Conservation (phyloP, 176 grass and related monocot species). For the Musa itinerans region DNA sequence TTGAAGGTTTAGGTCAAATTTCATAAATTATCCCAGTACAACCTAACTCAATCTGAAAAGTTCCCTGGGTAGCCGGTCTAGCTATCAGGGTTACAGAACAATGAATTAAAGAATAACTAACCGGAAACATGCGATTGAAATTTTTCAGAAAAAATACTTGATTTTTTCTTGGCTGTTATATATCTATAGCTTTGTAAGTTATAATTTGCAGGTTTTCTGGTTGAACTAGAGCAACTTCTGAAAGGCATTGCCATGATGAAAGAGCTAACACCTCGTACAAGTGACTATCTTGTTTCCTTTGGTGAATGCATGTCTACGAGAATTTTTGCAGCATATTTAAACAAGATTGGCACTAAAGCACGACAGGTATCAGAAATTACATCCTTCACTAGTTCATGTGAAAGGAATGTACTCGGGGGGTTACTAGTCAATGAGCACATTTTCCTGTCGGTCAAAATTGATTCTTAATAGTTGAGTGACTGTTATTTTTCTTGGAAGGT, state of each 20-base stretch:
- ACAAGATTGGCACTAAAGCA: conserved; percentile 74
- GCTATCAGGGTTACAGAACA: no score
- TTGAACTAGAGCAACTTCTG: conserved; percentile 86
- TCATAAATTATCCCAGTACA: no score
- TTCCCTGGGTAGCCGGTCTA: no score
- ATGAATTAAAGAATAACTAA: no score
- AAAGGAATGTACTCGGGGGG: not conserved
- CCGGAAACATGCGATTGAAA: no score
- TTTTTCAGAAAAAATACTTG: no score
- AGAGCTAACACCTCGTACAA: conserved; percentile 77
- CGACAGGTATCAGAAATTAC: conserved; percentile 41
- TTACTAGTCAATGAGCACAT: no score
- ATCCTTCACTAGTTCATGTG: conserved; percentile 13
- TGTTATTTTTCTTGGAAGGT: no score
- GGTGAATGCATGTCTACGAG: conserved; percentile 93
- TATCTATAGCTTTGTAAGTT: conserved; percentile 3
- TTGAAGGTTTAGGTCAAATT: no score
- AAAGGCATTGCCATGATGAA: conserved; percentile 98
- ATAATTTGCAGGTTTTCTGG: conserved; percentile 46
- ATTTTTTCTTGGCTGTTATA: not conserved
- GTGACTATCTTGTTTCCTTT: conserved; percentile 86
- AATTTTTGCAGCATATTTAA: conserved; percentile 89
- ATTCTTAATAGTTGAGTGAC: no score
- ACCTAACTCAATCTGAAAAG: no score
- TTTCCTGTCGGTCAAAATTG: no score